Conservation (phyloP, 768 basidiomycete genomes). For the Leccinum sublutescens region DNA sequence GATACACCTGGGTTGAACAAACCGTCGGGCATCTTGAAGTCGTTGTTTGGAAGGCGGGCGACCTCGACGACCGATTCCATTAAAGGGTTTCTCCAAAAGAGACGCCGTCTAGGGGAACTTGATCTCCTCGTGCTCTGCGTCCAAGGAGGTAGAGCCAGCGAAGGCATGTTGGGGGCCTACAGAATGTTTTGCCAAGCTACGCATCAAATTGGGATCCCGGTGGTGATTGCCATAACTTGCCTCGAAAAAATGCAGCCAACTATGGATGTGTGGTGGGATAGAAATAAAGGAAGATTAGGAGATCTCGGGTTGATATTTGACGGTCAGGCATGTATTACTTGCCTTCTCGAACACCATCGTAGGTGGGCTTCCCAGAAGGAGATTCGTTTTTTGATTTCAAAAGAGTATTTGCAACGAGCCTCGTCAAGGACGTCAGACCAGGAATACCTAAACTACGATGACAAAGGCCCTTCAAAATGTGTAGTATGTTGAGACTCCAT, state of each 20-base stretch:
- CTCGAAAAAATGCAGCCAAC: slow-evolving; percentile 31
- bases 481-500: slow-evolving; percentile 20
- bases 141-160: slow-evolving; percentile 18
- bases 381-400: slow-evolving; percentile 13
- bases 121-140: slow-evolving; percentile 26
- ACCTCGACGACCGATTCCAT: slow-evolving; percentile 1
- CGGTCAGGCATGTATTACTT: slow-evolving; percentile 31
- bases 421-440: neutral
- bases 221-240: slow-evolving; percentile 38
- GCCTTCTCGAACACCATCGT: slow-evolving; percentile 14
- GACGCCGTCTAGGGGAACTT: slow-evolving; percentile 20
- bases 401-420: slow-evolving; percentile 3
- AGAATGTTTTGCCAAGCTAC: slow-evolving; percentile 31
- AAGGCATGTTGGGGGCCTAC: slow-evolving; percentile 17
- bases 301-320: slow-evolving; percentile 24
- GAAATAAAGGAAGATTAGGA: slow-evolving; percentile 21
- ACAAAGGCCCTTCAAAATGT: slow-evolving; percentile 1
- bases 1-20: slow-evolving; percentile 35
- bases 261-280: slow-evolving; percentile 36
- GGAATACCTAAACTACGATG: slow-evolving; percentile 6
- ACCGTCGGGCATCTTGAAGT: neutral
- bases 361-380: slow-evolving; percentile 18
- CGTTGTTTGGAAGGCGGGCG: slow-evolving; percentile 8
- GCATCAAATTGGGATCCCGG: slow-evolving; percentile 34
- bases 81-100: slow-evolving; percentile 33